Evolutionary conservation across 352 stramenopile genomes (phyloP), one percentile per base, ranked within the genome.

Genomic region (Aphanomyces cochlioides): DNA sequence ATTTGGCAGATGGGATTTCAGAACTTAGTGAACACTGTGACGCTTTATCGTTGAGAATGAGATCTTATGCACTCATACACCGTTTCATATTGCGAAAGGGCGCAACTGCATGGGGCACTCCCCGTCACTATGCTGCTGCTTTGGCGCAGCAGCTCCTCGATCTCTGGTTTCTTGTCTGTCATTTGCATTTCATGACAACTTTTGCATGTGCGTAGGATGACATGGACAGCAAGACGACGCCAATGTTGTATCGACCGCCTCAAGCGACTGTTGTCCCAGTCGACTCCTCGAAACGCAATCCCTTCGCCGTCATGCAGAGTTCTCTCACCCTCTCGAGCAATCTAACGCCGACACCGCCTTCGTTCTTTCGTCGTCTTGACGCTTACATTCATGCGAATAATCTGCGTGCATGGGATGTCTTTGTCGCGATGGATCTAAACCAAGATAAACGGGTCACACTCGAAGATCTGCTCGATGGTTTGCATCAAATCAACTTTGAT

Each of bases 361-460:
- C 71, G 8, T 81, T 80, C 69, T 86, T 86, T 73, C 80, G 79
- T 63, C 79, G 79, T 8, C 72, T 84, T 15, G 77, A 86, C 72
- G 76, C 78, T 56, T 84, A 80, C 74, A 80, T 86, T 57, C 76
- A 82, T 28, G 71, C 72, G 7, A 81, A 86, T 50, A 76, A 78
- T 56, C 79, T 82, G 65, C 79, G 77, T 10, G 79, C 76, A 21
- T 76, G 67, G 53, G 79, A 86, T 34, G 79, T 84, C 53, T 86
- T 79, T 56, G 58, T 78, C 12, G 76, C 77, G 8, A 78, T 86
- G 65, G 79, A 86, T 60, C 72, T 78, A 58, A 69, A 84, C 71
- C 75, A 80, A 54, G 66, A 84, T 69, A 64, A 60, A 15, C 64
- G 40, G 41, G 74, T 86, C 53, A 79, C 77, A 3, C 63, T 69